Evolutionary conservation across 1,139 yeast genomes (phyloP).

Genomic region (Protomyces lactucae-debilis): DNA sequence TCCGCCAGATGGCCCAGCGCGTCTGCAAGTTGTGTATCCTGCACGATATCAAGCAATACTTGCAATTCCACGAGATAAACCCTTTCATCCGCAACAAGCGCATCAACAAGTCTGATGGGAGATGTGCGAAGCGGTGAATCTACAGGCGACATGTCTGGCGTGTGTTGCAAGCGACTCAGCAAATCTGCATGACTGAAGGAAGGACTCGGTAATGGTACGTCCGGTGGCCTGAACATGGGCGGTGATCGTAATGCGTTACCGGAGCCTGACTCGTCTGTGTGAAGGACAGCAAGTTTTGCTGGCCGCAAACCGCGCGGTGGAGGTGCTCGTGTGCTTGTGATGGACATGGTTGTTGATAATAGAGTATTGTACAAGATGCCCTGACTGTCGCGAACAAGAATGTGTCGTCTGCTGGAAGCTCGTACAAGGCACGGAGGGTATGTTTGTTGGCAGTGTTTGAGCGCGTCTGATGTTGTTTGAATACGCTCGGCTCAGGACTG

Average conservation of each 20-base stretch:
- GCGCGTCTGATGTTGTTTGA: too few species aligned
- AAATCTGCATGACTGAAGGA: conserved; percentile 7
- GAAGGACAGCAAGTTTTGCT: background rate
- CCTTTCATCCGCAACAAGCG: conserved; percentile 13
- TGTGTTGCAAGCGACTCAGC: background rate
- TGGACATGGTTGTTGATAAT: background rate
- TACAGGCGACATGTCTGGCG: conserved; percentile 14
- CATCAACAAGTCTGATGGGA: conserved; percentile 10
- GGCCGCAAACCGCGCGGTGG: background rate
- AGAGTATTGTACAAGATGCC: background rate
- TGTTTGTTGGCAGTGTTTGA: too few species aligned
- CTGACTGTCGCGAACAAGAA: too few species aligned
- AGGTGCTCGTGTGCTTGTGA: background rate
- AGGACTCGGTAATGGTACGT: conserved; percentile 10
- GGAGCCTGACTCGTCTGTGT: background rate
- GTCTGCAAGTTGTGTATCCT: background rate
- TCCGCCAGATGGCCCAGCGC: background rate
- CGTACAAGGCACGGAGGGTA: too few species aligned
- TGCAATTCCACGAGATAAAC: conserved; percentile 6
- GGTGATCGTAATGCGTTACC: conserved; percentile 1
- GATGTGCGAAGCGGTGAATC: conserved; percentile 13
- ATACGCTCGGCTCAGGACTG: too few species aligned
- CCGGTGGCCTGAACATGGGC: conserved; percentile 20
- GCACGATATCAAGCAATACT: background rate
- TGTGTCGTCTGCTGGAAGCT: too few species aligned